A percentile compares a stretch with the other conserved stretches of the same genome.
Evolutionary conservation across 345 rosid species (phyloP).

Genomic region (Erodium maritimum): DNA sequence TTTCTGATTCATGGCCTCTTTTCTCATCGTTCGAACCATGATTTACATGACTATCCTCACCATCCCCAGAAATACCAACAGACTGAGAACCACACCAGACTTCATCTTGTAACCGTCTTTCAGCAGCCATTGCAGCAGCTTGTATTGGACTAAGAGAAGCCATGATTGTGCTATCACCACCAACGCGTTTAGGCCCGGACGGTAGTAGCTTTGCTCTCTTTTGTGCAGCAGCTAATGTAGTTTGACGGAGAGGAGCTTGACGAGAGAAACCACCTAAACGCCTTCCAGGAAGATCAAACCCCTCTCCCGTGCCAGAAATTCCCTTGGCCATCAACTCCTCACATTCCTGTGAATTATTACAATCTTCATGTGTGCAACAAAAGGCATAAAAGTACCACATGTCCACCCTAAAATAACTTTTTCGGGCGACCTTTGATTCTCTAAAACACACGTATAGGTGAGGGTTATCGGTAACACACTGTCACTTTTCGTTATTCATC

Average conservation of each 20-base stretch:
- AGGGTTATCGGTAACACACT: no score
- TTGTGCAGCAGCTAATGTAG: constrained; percentile 60
- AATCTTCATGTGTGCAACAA: no score
- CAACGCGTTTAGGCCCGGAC: constrained; percentile 71
- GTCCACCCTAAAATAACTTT: no score
- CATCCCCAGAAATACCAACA: constrained; percentile 30
- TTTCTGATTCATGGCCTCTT: constrained; percentile 27
- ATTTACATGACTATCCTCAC: constrained; percentile 23
- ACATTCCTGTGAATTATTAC: constrained; percentile 46
- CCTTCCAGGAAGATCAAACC: constrained; percentile 71
- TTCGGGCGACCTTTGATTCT: no score
- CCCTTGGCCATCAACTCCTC: constrained; percentile 69
- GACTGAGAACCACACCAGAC: constrained; percentile 74
- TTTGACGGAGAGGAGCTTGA: constrained; percentile 55
- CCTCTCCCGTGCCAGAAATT: constrained; percentile 53
- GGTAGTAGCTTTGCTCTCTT: constrained; percentile 59
- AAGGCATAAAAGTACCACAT: neutral
- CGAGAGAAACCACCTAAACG: constrained; percentile 69
- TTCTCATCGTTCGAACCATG: constrained; percentile 20
- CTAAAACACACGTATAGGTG: no score
- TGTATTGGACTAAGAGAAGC: constrained; percentile 70
- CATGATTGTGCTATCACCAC: constrained; percentile 74
- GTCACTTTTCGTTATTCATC: no score
- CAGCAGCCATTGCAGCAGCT: constrained; percentile 97
- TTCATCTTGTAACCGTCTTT: constrained; percentile 78